Conservation (phyloP, 495 filamentous ascomycete genomes). For the Delitschia confertaspora region DNA sequence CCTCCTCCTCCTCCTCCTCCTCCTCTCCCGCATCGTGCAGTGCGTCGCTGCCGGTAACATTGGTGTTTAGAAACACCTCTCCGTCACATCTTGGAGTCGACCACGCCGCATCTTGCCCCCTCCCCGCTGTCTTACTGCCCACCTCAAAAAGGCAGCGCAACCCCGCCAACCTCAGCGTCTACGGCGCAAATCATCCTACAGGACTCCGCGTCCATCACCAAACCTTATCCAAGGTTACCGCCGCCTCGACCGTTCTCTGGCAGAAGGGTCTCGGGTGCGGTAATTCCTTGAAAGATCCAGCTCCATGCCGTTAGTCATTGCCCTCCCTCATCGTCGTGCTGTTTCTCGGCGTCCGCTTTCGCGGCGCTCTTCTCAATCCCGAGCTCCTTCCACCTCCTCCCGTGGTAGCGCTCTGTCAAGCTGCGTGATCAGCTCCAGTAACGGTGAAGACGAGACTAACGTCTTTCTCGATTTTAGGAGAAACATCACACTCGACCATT, state of each 20-base stretch:
- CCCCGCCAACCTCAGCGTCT: conserved; percentile 13
- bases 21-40: conserved; percentile 7
- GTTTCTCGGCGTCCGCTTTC: conserved; percentile 17
- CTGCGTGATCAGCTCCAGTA: conserved; percentile 15
- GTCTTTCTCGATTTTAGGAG: conserved; percentile 24
- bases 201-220: conserved; percentile 24
- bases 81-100: too few species aligned
- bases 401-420: conserved; percentile 13
- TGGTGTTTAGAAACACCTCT: conserved; percentile 23
- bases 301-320: conserved; percentile 30
- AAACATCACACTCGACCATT: conserved; percentile 27
- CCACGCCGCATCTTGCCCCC: not conserved
- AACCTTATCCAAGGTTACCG: conserved; percentile 21
- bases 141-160: conserved; percentile 2
- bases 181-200: not conserved
- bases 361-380: conserved; percentile 18
- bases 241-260: conserved; percentile 27
- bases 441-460: conserved; percentile 22
- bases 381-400: conserved; percentile 14
- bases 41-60: too few species aligned
- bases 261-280: conserved; percentile 25
- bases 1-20: conserved; percentile 1
- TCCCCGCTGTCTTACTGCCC: not conserved
- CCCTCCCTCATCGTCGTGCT: conserved; percentile 27
- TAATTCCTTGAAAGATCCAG: conserved; percentile 16